Evolutionary conservation across 768 basidiomycete genomes (phyloP).

Genomic region (Phlebiopsis flavidoalba): DNA sequence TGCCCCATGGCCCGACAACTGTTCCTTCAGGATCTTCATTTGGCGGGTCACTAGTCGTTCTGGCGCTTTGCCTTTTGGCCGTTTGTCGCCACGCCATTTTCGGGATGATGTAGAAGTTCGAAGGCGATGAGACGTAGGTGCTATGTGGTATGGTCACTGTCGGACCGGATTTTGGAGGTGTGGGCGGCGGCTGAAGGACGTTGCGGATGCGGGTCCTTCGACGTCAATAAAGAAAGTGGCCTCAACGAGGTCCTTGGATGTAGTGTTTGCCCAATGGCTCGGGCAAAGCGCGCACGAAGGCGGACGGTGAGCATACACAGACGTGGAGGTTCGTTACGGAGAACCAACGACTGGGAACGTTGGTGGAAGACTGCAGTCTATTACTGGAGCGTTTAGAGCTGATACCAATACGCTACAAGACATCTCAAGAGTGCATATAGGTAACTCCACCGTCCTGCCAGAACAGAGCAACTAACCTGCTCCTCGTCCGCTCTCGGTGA

Average conservation of each 20-base stretch:
- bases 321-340: conserved; percentile 89
- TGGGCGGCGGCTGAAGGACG: conserved; percentile 38
- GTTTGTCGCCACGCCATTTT: conserved; percentile 2
- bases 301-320: conserved; percentile 91
- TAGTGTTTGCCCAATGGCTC: conserved; percentile 58
- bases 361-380: conserved; percentile 81
- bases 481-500: conserved; percentile 54
- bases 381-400: background rate
- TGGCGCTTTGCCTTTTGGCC: conserved; percentile 45
- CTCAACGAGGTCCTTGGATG: conserved; percentile 82
- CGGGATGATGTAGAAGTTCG: conserved; percentile 23
- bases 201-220: conserved; percentile 83
- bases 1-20: conserved; percentile 74
- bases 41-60: conserved; percentile 79
- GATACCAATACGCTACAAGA: background rate
- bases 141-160: conserved; percentile 15
- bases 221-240: conserved; percentile 94
- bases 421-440: background rate
- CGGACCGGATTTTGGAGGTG: conserved; percentile 2
- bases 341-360: conserved; percentile 98
- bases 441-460: conserved; percentile 58
- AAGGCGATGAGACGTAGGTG: conserved; percentile 11
- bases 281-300: conserved; percentile 81
- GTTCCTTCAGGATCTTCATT: conserved; percentile 90
- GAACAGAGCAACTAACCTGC: conserved; percentile 41